Evolutionary conservation across 768 basidiomycete species (phyloP).

Genomic region (Tylopilus vinaceipallidus): DNA sequence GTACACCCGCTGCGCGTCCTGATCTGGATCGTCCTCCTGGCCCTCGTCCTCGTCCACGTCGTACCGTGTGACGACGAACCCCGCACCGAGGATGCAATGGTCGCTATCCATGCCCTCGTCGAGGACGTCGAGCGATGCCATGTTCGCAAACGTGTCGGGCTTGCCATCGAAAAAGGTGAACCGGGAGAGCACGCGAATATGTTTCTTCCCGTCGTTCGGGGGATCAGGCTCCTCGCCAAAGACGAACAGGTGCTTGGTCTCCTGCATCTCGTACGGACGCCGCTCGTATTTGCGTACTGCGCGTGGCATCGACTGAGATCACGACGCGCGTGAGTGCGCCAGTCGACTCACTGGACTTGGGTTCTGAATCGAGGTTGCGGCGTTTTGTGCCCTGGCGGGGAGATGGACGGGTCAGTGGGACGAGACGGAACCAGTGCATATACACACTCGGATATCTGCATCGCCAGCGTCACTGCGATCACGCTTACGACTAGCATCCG

Average conservation of each 20-base stretch:
- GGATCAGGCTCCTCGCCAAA: constrained; percentile 41
- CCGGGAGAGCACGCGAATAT: constrained; percentile 52
- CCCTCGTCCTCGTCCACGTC: constrained; percentile 61
- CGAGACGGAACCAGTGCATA: background rate
- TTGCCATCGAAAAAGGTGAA: constrained; percentile 62
- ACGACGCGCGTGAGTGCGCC: background rate
- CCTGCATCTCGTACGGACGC: constrained; percentile 32
- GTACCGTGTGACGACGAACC: constrained; percentile 46
- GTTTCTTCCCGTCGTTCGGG: constrained; percentile 43
- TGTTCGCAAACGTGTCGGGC: constrained; percentile 34
- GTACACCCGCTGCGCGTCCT: constrained; percentile 35
- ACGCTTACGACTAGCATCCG: constrained; percentile 30
- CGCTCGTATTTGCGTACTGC: constrained; percentile 42
- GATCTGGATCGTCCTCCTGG: constrained; percentile 49
- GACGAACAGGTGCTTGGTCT: constrained; percentile 36
- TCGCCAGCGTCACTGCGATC: constrained; percentile 12
- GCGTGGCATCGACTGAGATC: too few species aligned
- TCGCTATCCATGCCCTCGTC: constrained; percentile 43
- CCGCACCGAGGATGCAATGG: constrained; percentile 52
- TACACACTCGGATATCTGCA: constrained; percentile 18
- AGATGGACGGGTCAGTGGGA: background rate
- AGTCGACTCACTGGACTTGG: constrained; percentile 14
- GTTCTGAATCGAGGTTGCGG: constrained; percentile 24
- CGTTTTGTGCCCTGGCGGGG: constrained; percentile 24
- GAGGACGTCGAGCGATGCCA: constrained; percentile 48